Base-by-base conservation (phyloP, 1,284 basidiomycete genomes). In the Stygiomarasmius scandens region DNA sequence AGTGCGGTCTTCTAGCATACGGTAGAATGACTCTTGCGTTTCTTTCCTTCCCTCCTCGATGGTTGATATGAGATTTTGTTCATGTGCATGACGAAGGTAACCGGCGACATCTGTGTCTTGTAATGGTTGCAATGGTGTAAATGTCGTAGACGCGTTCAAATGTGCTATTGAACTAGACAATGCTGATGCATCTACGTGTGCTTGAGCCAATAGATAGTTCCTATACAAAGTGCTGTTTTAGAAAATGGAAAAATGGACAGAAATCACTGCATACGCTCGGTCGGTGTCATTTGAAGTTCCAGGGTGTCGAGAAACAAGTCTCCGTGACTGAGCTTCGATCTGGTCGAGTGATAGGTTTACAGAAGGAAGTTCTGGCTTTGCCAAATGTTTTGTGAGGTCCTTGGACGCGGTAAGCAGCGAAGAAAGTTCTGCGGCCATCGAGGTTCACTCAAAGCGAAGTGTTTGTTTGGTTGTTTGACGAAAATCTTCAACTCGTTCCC, bases 41-140 rank as follows among this genome's bases (percentile, higher is more conserved):
- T 93, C 88, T 59, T 88, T 84, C 49, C 94, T 79, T 3, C 90
- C 90, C 68, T 96, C 92, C 70, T 97, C 95, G 58, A 98, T 96
- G 2, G 93, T 93, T 3, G 92, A 92, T 60, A 97, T 93, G 57
- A 98, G 85, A 62, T 93, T 93, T 71, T 96, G 95, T 72, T 98
- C 95, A 67, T 96, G 94, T 5, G 92, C 90, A 72, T 95, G 92
- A 20, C 92, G 89, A 29, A 96, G 82, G 71, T 92, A 96, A 32
- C 92, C 92, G 34, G 89, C 85, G 47, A 96, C 89, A 69, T 96
- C 94, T 0, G 92, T 96, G 74, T 96, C 94, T 70, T 92, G 90
- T 24, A 96, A 81, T 6, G 93, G 90, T 67, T 95, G 92, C 12
- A 96, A 77, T 0, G 94, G 93, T 34, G 93, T 87, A 70, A 96